phyloP scores from a whole-genome alignment of 306 rosid species.

The Dryas octopetala region DNA sequence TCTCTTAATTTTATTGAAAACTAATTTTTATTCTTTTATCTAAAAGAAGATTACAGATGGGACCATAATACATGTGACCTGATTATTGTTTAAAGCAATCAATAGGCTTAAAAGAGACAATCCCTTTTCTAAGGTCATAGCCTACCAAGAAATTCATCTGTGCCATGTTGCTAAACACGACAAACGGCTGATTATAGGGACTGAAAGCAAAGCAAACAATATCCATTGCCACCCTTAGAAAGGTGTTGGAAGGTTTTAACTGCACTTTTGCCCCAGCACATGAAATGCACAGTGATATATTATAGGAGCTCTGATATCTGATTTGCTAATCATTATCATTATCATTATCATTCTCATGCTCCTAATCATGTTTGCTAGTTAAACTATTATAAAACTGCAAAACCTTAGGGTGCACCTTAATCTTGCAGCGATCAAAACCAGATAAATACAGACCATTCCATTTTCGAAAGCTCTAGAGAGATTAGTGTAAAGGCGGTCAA shows the following conservation, averaged over 20 bases:
- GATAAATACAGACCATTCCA: conserved; percentile 55
- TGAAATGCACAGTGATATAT: conserved; percentile 6
- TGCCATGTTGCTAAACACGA: conserved; percentile 41
- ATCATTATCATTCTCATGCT: conserved; percentile 10
- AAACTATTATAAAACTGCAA: conserved; percentile 33
- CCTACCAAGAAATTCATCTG: conserved; percentile 42
- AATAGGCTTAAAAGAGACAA: conserved; percentile 32
- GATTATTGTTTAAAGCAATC: conserved; percentile 26
- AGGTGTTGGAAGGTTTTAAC: background rate
- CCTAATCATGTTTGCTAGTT: conserved; percentile 9
- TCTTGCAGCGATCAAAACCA: conserved; percentile 37
- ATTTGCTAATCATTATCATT: conserved; percentile 5
- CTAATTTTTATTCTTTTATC: no score
- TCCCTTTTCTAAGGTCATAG: conserved; percentile 27
- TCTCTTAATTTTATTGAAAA: no score
- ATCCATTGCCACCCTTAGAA: background rate
- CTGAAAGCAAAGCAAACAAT: conserved; percentile 10
- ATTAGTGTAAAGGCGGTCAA: conserved; percentile 42
- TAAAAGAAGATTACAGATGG: no score
- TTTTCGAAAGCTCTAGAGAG: conserved; percentile 41
- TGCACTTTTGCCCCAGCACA: background rate
- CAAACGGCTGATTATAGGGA: background rate
- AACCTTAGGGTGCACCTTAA: conserved; percentile 45
- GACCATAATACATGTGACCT: background rate
- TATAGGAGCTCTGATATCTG: background rate